A percentile compares a stretch with the other conserved stretches of the same genome.
Conservation (phyloP, 2,329 filamentous ascomycete species). For the Neonectria ditissima region DNA sequence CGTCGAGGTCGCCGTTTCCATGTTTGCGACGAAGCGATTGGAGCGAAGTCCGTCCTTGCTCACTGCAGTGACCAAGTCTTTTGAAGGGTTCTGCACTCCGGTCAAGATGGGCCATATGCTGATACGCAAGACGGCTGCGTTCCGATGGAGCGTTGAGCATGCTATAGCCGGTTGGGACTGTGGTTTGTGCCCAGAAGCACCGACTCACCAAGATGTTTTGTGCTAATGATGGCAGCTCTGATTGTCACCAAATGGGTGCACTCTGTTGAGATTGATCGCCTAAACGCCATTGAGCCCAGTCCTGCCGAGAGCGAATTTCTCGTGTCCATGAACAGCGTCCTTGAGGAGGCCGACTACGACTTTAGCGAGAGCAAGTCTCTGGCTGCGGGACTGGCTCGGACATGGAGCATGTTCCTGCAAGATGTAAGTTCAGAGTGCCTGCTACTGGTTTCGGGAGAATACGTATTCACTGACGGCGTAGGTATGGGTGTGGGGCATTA, state of each 20-base stretch:
- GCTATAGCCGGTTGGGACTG: constrained; percentile 31
- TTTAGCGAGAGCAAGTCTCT: constrained; percentile 19
- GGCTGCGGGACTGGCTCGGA: constrained; percentile 23
- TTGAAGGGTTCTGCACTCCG: constrained; percentile 22
- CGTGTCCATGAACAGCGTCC: neutral
- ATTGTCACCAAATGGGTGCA: constrained; percentile 31
- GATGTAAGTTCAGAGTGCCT: constrained; percentile 16
- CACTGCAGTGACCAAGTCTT: constrained; percentile 12
- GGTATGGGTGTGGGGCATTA: constrained; percentile 35
- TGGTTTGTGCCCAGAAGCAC: constrained; percentile 5
- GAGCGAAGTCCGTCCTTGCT: constrained; percentile 14
- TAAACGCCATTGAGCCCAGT: neutral
- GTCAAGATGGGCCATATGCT: constrained; percentile 29
- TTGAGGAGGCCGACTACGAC: constrained; percentile 30
- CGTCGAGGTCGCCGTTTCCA: constrained; percentile 9
- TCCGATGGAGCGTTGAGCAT: constrained; percentile 31
- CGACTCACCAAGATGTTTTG: no score
- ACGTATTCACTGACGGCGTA: constrained; percentile 1
- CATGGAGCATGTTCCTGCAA: constrained; percentile 24
- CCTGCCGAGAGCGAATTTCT: constrained; percentile 14
- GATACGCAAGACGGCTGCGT: constrained; percentile 32
- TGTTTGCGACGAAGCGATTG: constrained; percentile 14
- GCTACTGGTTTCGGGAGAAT: neutral
- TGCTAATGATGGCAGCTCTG: constrained; percentile 17
- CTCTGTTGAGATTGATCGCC: constrained; percentile 18